Conservation (phyloP, 2,329 filamentous ascomycete genomes). For the Fusarium globosum region DNA sequence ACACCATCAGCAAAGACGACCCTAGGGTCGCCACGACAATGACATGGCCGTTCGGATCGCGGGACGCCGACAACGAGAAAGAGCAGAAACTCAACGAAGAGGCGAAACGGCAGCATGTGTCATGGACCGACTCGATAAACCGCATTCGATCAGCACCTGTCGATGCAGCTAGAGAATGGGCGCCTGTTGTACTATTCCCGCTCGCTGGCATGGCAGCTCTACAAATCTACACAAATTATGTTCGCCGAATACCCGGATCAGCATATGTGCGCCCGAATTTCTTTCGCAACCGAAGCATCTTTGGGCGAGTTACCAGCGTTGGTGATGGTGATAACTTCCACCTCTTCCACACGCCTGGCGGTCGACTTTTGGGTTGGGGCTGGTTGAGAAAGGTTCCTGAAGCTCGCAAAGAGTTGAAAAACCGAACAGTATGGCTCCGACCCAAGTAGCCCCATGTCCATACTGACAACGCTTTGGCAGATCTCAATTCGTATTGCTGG, state of each 20-base stretch:
- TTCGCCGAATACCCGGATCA: conserved; percentile 85
- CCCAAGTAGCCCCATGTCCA: background rate
- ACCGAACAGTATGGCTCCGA: conserved; percentile 74
- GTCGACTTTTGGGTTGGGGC: conserved; percentile 88
- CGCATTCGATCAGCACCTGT: conserved; percentile 45
- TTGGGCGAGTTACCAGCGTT: conserved; percentile 90
- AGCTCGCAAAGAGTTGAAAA: conserved; percentile 74
- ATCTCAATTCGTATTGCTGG: conserved; percentile 91
- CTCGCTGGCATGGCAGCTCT: conserved; percentile 53
- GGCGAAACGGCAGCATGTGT: conserved; percentile 44
- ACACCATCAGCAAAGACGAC: conserved; percentile 38
- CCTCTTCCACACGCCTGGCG: conserved; percentile 94
- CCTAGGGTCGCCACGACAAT: conserved; percentile 50
- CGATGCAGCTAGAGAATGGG: conserved; percentile 54
- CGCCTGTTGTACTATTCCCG: conserved; percentile 52
- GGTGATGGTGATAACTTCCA: conserved; percentile 98
- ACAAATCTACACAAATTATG: conserved; percentile 76
- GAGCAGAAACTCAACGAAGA: conserved; percentile 33
- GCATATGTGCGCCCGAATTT: conserved; percentile 78
- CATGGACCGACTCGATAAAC: conserved; percentile 55
- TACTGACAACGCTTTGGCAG: conserved; percentile 55
- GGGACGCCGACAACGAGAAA: conserved; percentile 39
- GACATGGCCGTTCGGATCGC: conserved; percentile 56
- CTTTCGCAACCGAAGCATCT: conserved; percentile 80
- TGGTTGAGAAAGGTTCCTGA: conserved; percentile 83